These are phyloP conservation scores for Phylloporus gajari DNA, from an alignment of 1,284 basidiomycete species.

Conservation along the genomic window DNA sequence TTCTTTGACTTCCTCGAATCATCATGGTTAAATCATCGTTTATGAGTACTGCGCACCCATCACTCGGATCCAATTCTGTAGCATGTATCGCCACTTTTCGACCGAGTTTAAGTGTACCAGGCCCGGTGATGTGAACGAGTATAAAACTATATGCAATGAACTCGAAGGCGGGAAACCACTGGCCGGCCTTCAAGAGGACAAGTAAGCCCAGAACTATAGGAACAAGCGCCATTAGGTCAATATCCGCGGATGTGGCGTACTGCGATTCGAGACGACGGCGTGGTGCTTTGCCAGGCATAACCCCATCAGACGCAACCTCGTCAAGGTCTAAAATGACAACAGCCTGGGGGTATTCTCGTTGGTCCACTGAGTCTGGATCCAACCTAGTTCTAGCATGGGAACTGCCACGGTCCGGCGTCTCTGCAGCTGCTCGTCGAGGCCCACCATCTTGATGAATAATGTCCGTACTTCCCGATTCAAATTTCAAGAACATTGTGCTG, in stretches of 20 bases:
- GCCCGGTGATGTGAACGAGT: conserved; percentile 24
- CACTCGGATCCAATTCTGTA: conserved; percentile 21
- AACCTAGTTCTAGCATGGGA: background rate
- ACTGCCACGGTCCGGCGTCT: too few species aligned
- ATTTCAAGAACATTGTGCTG: conserved; percentile 14
- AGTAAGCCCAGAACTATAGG: conserved; percentile 27
- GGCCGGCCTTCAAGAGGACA: conserved; percentile 15
- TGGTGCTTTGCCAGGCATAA: background rate
- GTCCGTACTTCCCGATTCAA: conserved; percentile 1
- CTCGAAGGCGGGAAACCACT: conserved; percentile 19
- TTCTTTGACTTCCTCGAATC: conserved; percentile 25
- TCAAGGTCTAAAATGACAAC: conserved; percentile 28
- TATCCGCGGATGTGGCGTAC: conserved; percentile 22
- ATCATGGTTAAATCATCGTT: conserved; percentile 29
- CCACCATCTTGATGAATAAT: background rate
- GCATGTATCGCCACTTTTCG: conserved; percentile 16
- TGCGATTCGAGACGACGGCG: conserved; percentile 13
- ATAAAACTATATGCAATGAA: conserved; percentile 15
- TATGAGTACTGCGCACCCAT: conserved; percentile 30
- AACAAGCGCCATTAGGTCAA: conserved; percentile 27
- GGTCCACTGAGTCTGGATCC: background rate
- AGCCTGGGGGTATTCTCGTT: background rate
- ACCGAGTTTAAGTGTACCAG: conserved; percentile 26
- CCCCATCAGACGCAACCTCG: background rate
- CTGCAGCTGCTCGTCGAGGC: background rate